Evolutionary conservation across 1,284 basidiomycete species (phyloP).

Genomic region (Thecaphora thlaspeos): DNA sequence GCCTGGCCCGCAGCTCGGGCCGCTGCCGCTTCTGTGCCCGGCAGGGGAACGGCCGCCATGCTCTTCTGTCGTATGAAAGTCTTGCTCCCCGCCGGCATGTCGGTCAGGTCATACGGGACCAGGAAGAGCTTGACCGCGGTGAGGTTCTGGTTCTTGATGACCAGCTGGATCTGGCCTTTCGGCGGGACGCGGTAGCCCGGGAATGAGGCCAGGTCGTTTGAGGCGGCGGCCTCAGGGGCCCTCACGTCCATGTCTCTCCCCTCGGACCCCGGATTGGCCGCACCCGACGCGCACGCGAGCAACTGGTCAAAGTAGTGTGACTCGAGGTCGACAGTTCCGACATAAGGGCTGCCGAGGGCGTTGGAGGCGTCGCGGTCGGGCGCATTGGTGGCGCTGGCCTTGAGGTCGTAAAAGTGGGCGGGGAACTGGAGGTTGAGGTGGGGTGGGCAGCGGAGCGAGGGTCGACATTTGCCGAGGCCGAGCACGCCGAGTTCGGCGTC

Average conservation of each 20-base stretch:
- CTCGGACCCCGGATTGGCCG: no score
- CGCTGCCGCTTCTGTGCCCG: neutral
- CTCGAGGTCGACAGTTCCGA: conserved; percentile 58
- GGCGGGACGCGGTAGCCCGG: conserved; percentile 62
- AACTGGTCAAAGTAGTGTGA: conserved; percentile 40
- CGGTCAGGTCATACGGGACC: conserved; percentile 61
- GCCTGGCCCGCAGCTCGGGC: conserved; percentile 2
- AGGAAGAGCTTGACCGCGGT: conserved; percentile 62
- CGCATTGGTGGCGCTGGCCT: conserved; percentile 7
- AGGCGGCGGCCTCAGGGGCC: neutral
- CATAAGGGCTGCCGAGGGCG: conserved; percentile 54
- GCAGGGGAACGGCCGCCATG: neutral
- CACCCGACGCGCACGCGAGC: conserved; percentile 4
- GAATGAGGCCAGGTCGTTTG: conserved; percentile 38
- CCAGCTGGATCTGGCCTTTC: conserved; percentile 62
- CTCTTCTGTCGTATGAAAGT: conserved; percentile 49
- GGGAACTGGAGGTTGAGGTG: conserved; percentile 56
- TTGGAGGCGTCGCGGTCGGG: conserved; percentile 8
- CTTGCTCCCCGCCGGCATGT: conserved; percentile 52
- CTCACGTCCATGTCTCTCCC: conserved; percentile 5
- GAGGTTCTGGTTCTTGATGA: conserved; percentile 60
- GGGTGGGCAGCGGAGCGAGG: conserved; percentile 50
- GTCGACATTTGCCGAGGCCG: conserved; percentile 33
- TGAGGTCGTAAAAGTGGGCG: conserved; percentile 55
- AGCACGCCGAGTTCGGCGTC: conserved; percentile 58